Evolutionary conservation across 257 asterid genomes (phyloP), one percentile per base, ranked within the genome.

Genomic region (Solanum virginianum): DNA sequence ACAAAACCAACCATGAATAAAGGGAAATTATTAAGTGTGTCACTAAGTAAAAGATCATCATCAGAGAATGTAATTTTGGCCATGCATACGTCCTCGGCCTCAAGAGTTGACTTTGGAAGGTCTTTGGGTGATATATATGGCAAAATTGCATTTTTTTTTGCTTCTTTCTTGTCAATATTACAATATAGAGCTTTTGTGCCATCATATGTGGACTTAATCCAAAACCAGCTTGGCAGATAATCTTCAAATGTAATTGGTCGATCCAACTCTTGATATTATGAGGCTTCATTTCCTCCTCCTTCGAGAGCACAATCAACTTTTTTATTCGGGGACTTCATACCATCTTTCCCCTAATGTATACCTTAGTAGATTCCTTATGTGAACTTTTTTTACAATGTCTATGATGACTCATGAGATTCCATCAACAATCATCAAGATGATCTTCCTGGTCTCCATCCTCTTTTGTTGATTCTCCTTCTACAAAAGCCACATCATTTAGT

Each of bases 241-340:
- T 36, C 41, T 36, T 0, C 7, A 36, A 36, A 0, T 36, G 6
- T 36, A 18, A 70, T 18, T 0, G 10, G 8, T 39, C 0, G 0
- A 2, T 4, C 2, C 4, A 3, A 0, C 4, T 26, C 5, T 3
- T 29, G 3, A 4, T 7, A 2, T 32, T 3, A 0, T 7, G 3
- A 1, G 15, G 5, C 20, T 66, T 4, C 1, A 36, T 36, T 36
- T 36, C 41, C 7, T 36, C 6, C 41, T 36, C 2, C 3, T 59
- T 59, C n/a, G 16, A 14, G 6, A 0, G 1, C 55, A 10, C 6
- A 0, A 13, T 51, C 15, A 13, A 12, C 12, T 0, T 12, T 51
- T 11, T 12, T 51, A 12, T 51, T 51, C 12, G 4, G 4, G 55
- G 55, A 4, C 55, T 51, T 14, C 17, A 12, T 1, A 13, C 17